A percentile compares a stretch with the other conserved stretches of the same genome.
Evolutionary conservation across 805 yeast species (phyloP).

Genomic region (Blastobotrys americana): DNA sequence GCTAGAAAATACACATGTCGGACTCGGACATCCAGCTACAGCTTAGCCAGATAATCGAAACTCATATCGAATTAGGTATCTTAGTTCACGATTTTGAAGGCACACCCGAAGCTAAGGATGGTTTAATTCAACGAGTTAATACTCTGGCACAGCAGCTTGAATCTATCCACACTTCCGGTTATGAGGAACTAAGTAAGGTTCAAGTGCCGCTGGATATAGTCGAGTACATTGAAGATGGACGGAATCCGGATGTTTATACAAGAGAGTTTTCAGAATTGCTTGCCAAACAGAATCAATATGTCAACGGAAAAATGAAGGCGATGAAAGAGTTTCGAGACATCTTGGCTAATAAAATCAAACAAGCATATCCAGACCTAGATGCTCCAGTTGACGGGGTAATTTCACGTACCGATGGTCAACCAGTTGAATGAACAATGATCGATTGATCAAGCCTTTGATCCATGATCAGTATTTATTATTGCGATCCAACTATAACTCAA

Average conservation of each 20-base stretch:
- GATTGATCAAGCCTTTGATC: too few species aligned
- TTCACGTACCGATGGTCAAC: conserved; percentile 5
- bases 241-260: conserved; percentile 95
- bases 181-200: conserved; percentile 1
- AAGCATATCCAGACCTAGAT: conserved; percentile 73
- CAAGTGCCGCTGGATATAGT: conserved; percentile 69
- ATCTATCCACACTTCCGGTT: conserved; percentile 25
- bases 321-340: conserved; percentile 54
- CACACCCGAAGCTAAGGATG: conserved; percentile 68
- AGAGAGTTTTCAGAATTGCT: conserved; percentile 94
- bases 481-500: too few species aligned
- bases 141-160: conserved; percentile 20
- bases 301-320: conserved; percentile 77
- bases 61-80: conserved; percentile 82
- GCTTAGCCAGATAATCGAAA: conserved; percentile 56
- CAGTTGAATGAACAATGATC: background rate
- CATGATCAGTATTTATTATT: too few species aligned
- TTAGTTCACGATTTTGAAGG: conserved; percentile 92
- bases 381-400: conserved; percentile 45
- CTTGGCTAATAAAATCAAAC: conserved; percentile 59
- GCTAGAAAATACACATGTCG: too few species aligned
- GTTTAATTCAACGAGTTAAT: conserved; percentile 33
- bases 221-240: conserved; percentile 87
- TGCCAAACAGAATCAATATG: conserved; percentile 78
- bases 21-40: conserved; percentile 26